Evolutionary conservation across 2,329 filamentous ascomycete species (phyloP).

Genomic region (Stagonosporopsis cucurbitacearum): DNA sequence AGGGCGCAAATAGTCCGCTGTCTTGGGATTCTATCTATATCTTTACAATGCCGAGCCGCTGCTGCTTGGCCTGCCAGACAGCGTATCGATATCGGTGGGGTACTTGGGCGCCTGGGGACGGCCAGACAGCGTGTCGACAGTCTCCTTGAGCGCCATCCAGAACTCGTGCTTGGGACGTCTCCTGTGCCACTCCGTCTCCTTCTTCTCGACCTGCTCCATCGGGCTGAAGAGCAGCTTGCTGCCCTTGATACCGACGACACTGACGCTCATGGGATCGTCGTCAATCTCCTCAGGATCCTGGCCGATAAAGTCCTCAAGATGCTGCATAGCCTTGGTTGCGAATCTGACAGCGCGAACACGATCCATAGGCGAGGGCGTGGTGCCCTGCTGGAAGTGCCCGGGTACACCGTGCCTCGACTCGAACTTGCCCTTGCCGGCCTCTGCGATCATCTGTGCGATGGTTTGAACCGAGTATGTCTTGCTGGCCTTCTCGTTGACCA

Average conservation of each 20-base stretch:
- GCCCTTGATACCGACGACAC: slow-evolving; percentile 91
- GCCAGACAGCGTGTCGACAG: slow-evolving; percentile 85
- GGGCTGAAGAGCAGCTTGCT: slow-evolving; percentile 86
- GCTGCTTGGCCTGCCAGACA: slow-evolving; percentile 29
- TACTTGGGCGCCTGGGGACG: slow-evolving; percentile 28
- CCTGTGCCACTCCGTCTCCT: slow-evolving; percentile 91
- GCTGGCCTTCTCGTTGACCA: slow-evolving; percentile 96
- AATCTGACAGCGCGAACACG: slow-evolving; percentile 89
- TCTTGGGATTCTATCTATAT: neutral
- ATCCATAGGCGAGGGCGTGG: slow-evolving; percentile 86
- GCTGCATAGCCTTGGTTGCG: slow-evolving; percentile 92
- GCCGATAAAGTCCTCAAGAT: slow-evolving; percentile 77
- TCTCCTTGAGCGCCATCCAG: slow-evolving; percentile 80
- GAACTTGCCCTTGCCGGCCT: slow-evolving; percentile 90
- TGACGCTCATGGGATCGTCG: slow-evolving; percentile 73
- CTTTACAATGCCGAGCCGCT: slow-evolving; percentile 9
- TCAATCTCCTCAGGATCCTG: slow-evolving; percentile 71
- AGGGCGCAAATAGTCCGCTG: neutral
- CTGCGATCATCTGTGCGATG: slow-evolving; percentile 93
- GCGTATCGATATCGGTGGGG: slow-evolving; percentile 28
- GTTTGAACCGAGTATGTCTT: slow-evolving; percentile 89
- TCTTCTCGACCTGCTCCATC: slow-evolving; percentile 80
- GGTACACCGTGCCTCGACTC: slow-evolving; percentile 79
- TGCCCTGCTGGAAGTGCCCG: slow-evolving; percentile 53
- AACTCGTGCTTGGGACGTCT: slow-evolving; percentile 82